Percentiles rank a stretch among this genome's conserved stretches.
These are phyloP conservation scores for Pleodorina starrii DNA, from an alignment of 139 green algal species.

Conservation along the genomic window DNA sequence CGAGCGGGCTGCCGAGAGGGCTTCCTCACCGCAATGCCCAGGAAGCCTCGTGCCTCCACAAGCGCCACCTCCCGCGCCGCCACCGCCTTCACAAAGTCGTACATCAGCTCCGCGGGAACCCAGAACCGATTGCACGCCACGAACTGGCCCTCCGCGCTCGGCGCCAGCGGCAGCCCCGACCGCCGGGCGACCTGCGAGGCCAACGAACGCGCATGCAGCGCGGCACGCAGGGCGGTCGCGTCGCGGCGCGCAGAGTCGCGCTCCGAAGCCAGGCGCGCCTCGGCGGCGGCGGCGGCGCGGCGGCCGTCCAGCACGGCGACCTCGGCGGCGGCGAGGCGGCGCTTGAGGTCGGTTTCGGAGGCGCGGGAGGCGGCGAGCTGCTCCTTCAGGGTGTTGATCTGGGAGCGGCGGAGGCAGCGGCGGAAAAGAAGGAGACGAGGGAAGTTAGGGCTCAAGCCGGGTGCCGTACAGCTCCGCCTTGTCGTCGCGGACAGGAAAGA, in stretches of 20 bases:
- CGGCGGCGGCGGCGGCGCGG: not conserved
- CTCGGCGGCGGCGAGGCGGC: conserved; percentile 8
- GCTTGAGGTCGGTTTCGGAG: conserved; percentile 10
- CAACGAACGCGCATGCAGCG: conserved; percentile 24
- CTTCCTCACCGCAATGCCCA: conserved; percentile 10
- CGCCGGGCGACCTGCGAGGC: not conserved
- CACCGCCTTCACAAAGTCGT: conserved; percentile 43
- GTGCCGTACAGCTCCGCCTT: too few species aligned
- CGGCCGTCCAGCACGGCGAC: conserved; percentile 4
- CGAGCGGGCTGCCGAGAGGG: too few species aligned
- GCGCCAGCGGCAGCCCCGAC: not conserved
- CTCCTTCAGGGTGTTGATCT: not conserved
- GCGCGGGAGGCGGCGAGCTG: not conserved
- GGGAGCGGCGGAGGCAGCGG: not conserved
- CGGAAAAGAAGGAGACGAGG: not conserved
- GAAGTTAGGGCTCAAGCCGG: too few species aligned
- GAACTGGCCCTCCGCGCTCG: not conserved
- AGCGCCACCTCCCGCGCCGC: conserved; percentile 39
- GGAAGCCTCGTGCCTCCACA: conserved; percentile 6
- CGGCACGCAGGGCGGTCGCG: not conserved
- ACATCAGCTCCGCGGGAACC: conserved; percentile 19
- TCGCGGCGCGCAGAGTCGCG: not conserved
- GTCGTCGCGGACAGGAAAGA: too few species aligned
- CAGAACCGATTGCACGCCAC: conserved; percentile 25
- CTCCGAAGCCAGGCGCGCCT: not conserved